Evolutionary conservation across 495 filamentous ascomycete species (phyloP).

Genomic region (Aspergillus hancockii): DNA sequence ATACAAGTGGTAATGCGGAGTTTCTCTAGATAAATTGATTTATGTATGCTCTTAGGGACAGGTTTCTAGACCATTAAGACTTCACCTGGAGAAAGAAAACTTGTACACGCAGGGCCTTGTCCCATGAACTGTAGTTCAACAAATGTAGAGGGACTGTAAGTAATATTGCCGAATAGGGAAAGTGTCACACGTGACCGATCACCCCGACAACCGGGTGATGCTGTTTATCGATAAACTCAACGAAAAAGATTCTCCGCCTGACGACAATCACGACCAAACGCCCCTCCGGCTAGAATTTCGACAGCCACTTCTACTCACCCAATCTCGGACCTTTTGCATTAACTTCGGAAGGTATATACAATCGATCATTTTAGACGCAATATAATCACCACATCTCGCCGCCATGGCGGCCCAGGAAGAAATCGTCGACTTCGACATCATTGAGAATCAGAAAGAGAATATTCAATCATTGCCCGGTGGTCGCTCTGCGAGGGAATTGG

Average conservation of each 20-base stretch:
- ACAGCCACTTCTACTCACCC: neutral
- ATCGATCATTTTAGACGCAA: neutral
- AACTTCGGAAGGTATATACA: neutral
- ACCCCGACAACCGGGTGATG: constrained; percentile 37
- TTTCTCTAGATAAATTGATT: too few relatives aligned
- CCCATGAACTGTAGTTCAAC: too few relatives aligned
- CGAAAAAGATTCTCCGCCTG: constrained; percentile 12
- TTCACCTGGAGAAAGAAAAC: too few relatives aligned
- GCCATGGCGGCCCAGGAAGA: constrained; percentile 57
- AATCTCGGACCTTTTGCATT: neutral
- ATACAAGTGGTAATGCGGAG: too few relatives aligned
- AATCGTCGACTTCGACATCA: constrained; percentile 88
- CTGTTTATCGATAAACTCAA: constrained; percentile 50
- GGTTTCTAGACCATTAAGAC: too few relatives aligned
- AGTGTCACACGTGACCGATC: constrained; percentile 33
- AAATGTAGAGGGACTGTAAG: neutral
- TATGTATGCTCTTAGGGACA: too few relatives aligned
- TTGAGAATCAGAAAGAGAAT: constrained; percentile 96
- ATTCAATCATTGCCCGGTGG: constrained; percentile 91
- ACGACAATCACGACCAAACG: constrained; percentile 14
- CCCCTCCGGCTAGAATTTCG: constrained; percentile 1
- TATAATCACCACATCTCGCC: constrained; percentile 18
- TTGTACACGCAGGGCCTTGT: too few relatives aligned
- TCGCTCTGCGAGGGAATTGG: constrained; percentile 85
- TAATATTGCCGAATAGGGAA: constrained; percentile 13